phyloP scores from a whole-genome alignment of 352 stramenopile genomes.

The Phytopythium mirpurense region DNA sequence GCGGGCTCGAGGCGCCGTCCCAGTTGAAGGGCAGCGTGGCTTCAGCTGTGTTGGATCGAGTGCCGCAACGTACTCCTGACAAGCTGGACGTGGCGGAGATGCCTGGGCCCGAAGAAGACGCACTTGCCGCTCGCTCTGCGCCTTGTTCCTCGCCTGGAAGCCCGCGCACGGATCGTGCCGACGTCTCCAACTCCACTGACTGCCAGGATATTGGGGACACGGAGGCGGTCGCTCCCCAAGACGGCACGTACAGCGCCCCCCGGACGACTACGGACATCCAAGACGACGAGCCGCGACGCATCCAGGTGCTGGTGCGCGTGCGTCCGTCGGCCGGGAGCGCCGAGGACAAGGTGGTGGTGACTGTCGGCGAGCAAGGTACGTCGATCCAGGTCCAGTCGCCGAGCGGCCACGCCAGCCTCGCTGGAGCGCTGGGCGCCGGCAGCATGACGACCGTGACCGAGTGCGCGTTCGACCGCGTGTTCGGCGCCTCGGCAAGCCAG shows the following conservation, averaged over 20 bases:
- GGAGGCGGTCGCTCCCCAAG: not conserved
- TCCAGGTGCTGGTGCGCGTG: slow-evolving; percentile 76
- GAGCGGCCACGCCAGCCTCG: not conserved
- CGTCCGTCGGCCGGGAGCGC: slow-evolving; percentile 27
- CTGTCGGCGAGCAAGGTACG: slow-evolving; percentile 18
- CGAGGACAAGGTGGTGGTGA: slow-evolving; percentile 29
- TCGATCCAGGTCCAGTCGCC: slow-evolving; percentile 18
- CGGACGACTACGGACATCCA: not conserved
- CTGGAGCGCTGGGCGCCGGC: not conserved
- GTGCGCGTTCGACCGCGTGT: slow-evolving; percentile 74
- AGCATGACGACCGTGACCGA: slow-evolving; percentile 40
- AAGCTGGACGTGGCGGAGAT: no score
- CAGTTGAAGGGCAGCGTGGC: not conserved
- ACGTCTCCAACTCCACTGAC: not conserved
- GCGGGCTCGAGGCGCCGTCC: not conserved
- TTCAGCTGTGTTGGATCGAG: no score
- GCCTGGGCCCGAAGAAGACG: not conserved
- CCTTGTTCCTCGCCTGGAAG: not conserved
- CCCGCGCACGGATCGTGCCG: not conserved
- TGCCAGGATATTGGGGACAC: not conserved
- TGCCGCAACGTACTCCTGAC: no score
- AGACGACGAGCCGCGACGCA: slow-evolving; percentile 15
- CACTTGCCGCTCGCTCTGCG: not conserved
- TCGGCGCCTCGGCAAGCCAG: slow-evolving; percentile 55
- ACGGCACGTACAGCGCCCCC: no score